Conservation (phyloP, 352 stramenopile genomes). For the Phytophthora quininea region DNA sequence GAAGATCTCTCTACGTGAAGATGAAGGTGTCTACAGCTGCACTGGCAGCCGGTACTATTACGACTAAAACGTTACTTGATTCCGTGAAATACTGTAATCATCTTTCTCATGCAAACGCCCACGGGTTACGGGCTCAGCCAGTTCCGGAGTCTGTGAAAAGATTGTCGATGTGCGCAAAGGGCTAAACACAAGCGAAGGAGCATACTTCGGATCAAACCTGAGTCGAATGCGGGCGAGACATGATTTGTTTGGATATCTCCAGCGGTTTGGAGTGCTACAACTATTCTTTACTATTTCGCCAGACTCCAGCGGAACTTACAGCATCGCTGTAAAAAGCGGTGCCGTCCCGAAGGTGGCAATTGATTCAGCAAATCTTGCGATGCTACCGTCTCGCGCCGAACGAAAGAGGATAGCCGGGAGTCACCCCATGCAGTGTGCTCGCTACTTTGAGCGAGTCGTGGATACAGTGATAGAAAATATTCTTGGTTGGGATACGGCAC, state of each 20-base stretch:
- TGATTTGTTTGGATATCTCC: constrained; percentile 30
- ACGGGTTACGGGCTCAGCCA: not conserved
- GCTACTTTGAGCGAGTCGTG: constrained; percentile 26
- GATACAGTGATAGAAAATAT: constrained; percentile 18
- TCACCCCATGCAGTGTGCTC: constrained; percentile 28
- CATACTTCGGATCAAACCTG: constrained; percentile 26
- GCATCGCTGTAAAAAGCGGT: constrained; percentile 21
- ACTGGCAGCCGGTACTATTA: constrained; percentile 1
- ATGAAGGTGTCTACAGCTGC: constrained; percentile 11
- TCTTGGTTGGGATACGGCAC: constrained; percentile 24
- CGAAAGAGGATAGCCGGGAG: constrained; percentile 14
- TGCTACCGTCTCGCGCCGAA: constrained; percentile 25
- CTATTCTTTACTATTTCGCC: constrained; percentile 38
- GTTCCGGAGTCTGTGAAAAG: not conserved
- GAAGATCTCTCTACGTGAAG: constrained; percentile 20
- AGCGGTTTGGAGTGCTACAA: constrained; percentile 26
- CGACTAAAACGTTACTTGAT: not conserved
- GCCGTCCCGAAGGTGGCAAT: not conserved
- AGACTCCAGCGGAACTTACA: constrained; percentile 23
- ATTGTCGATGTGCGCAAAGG: constrained; percentile 26
- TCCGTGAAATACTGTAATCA: constrained; percentile 17
- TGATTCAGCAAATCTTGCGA: constrained; percentile 7
- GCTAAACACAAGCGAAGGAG: constrained; percentile 6
- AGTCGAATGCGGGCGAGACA: constrained; percentile 13
- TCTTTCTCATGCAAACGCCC: not conserved